These are phyloP conservation scores for Sporothrix euskadiensis DNA, from an alignment of 2,329 filamentous ascomycete genomes.

Conservation along the genomic window DNA sequence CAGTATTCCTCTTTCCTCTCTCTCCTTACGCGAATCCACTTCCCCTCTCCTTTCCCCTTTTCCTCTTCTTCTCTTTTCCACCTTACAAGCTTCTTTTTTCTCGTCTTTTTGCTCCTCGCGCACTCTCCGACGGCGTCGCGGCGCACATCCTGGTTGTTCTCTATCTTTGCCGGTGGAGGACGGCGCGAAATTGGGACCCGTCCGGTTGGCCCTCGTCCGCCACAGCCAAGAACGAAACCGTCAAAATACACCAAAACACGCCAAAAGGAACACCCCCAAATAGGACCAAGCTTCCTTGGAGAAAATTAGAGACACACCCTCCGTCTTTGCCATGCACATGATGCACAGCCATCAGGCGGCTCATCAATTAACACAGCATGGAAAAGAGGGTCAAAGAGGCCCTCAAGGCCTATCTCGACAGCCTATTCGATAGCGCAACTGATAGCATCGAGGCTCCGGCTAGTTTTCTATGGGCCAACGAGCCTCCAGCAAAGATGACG, in stretches of 20 bases:
- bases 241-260: background rate
- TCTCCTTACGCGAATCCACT: background rate
- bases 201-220: background rate
- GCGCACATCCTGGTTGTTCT: background rate
- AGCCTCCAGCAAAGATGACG: background rate
- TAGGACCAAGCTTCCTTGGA: background rate
- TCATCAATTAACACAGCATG: background rate
- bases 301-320: background rate
- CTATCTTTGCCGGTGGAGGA: slow-evolving; percentile 14
- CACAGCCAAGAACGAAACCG: background rate
- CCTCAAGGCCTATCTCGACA: background rate
- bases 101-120: background rate
- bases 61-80: background rate
- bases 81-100: background rate
- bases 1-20: background rate
- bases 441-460: slow-evolving; percentile 15
- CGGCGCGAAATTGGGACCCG: slow-evolving; percentile 15
- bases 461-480: background rate
- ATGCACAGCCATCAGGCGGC: background rate
- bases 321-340: background rate
- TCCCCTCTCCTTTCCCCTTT: background rate
- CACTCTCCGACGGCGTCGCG: background rate
- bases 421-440: slow-evolving; percentile 17
- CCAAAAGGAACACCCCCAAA: background rate
- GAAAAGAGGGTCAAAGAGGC: slow-evolving; percentile 6